Evolutionary conservation across 768 basidiomycete genomes (phyloP).

Genomic region (Rhizopogon vesiculosus): DNA sequence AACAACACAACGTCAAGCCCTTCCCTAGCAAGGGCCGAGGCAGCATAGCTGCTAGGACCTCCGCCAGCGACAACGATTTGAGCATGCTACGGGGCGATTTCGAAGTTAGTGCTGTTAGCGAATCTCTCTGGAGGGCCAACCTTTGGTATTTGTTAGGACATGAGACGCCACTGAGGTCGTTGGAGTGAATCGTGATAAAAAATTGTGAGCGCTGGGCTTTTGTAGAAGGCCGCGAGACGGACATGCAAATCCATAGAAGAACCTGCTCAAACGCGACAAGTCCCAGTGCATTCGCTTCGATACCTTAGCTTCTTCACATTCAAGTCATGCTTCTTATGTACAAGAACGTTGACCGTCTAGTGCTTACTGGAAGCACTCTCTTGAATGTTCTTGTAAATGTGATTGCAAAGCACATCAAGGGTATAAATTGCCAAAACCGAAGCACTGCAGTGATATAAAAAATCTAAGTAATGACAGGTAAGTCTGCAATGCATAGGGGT

Average conservation of each 20-base stretch:
- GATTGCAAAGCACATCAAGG: background rate
- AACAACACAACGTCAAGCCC: conserved; percentile 53
- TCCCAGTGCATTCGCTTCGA: background rate
- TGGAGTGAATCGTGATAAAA: too few species aligned
- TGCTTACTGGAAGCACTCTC: background rate
- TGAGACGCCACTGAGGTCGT: too few species aligned
- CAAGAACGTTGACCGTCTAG: too few species aligned
- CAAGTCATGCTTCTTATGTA: background rate
- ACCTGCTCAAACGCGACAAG: background rate
- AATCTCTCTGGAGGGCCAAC: conserved; percentile 3
- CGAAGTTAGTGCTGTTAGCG: background rate
- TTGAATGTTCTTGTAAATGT: too few species aligned
- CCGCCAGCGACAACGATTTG: conserved; percentile 50
- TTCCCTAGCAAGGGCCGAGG: conserved; percentile 51
- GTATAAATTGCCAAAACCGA: too few species aligned
- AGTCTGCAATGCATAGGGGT: too few species aligned
- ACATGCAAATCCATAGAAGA: background rate
- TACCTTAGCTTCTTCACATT: background rate
- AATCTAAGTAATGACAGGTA: too few species aligned
- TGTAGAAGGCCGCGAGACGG: too few species aligned
- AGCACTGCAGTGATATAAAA: too few species aligned
- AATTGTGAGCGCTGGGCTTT: too few species aligned
- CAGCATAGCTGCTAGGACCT: conserved; percentile 58
- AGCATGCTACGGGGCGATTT: conserved; percentile 10
- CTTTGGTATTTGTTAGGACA: background rate